Conservation (phyloP, 768 basidiomycete species). For the Boletus barrowsii region DNA sequence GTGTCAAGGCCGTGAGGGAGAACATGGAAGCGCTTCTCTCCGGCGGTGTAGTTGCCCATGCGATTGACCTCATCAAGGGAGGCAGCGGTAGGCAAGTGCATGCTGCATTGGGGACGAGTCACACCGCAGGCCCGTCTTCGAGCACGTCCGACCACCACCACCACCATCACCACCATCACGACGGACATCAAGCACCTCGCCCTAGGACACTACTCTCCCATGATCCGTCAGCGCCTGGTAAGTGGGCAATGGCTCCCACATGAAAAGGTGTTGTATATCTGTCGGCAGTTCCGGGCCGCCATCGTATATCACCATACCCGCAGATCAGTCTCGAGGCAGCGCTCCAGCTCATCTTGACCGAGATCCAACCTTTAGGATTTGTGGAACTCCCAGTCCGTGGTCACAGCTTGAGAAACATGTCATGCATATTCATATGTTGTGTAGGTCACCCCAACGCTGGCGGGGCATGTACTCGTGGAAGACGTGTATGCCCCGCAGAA, state of each 20-base stretch:
- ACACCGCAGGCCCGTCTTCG: conserved; percentile 11
- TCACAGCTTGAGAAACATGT: neutral
- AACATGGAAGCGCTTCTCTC: conserved; percentile 62
- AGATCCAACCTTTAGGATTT: conserved; percentile 42
- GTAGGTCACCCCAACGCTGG: conserved; percentile 59
- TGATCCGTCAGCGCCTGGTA: conserved; percentile 68
- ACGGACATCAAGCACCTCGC: conserved; percentile 45
- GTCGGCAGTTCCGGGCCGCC: conserved; percentile 59
- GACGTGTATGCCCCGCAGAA: conserved; percentile 64
- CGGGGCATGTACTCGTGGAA: conserved; percentile 72
- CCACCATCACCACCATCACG: conserved; percentile 31
- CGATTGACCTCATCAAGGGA: conserved; percentile 68
- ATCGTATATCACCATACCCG: conserved; percentile 75
- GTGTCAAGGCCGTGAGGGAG: conserved; percentile 81
- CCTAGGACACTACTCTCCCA: conserved; percentile 61
- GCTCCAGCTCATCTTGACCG: conserved; percentile 49
- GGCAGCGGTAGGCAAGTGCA: conserved; percentile 64
- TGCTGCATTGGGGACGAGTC: conserved; percentile 39
- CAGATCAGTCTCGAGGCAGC: conserved; percentile 67
- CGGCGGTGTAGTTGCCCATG: conserved; percentile 61
- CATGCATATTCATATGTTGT: neutral
- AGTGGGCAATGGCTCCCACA: conserved; percentile 15
- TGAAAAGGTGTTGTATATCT: neutral
- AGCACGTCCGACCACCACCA: conserved; percentile 28
- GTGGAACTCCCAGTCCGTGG: conserved; percentile 43